phyloP scores from a whole-genome alignment of 75 land plant genomes.

The Chamaecyparis obtusa region DNA sequence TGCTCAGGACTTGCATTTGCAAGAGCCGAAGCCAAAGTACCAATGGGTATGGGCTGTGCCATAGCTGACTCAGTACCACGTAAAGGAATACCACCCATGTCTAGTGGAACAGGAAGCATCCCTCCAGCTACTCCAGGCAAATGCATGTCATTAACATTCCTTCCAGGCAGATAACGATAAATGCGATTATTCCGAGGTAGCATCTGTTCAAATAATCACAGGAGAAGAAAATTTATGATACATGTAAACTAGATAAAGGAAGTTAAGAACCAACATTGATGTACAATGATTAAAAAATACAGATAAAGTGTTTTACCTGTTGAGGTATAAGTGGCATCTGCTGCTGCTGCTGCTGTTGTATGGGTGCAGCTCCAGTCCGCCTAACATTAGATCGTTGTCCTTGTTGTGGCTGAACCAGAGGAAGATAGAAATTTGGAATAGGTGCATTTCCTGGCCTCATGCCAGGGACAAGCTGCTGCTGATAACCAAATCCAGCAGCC shows the following conservation, averaged over 20 bases:
- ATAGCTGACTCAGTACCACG: slow-evolving; percentile 52
- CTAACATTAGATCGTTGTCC: slow-evolving; percentile 73
- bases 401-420: slow-evolving; percentile 67
- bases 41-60: slow-evolving; percentile 61
- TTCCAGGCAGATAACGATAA: slow-evolving; percentile 60
- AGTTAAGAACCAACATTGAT: background rate
- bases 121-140: slow-evolving; percentile 53
- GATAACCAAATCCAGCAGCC: slow-evolving; percentile 90
- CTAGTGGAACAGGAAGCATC: slow-evolving; percentile 73
- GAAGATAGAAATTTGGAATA: slow-evolving; percentile 79
- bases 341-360: slow-evolving; percentile 36
- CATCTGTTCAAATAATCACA: slow-evolving; percentile 32
- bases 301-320: slow-evolving; percentile 19
- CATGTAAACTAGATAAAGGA: background rate
- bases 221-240: background rate
- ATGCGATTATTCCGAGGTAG: slow-evolving; percentile 53
- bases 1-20: slow-evolving; percentile 94
- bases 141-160: slow-evolving; percentile 49
- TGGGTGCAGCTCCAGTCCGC: slow-evolving; percentile 48
- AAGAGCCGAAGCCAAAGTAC: slow-evolving; percentile 87
- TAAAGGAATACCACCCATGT: slow-evolving; percentile 63
- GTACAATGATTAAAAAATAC: background rate
- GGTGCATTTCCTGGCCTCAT: slow-evolving; percentile 77
- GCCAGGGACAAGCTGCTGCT: slow-evolving; percentile 82
- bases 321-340: slow-evolving; percentile 56